Base-by-base conservation (phyloP, 2,329 filamentous ascomycete species). In the Ceratocystis smalleyi region DNA sequence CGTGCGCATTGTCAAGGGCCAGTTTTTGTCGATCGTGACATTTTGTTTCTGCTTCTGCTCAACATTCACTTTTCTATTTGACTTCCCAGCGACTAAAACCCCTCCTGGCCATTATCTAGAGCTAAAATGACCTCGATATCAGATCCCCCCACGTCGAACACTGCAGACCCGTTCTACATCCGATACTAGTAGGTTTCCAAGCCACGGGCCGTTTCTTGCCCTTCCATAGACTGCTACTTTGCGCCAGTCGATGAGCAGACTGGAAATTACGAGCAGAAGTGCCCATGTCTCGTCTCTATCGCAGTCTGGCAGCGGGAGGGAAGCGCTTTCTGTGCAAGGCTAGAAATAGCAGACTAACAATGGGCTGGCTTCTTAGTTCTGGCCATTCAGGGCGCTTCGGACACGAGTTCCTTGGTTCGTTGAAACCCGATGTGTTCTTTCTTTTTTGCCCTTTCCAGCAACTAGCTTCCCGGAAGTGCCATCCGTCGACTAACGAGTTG, bases 371-470 rank as follows among this genome's bases (percentile, higher is more conserved):
- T 32, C 66, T 70, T 73, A 97, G 92, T 80, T 97, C 94, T 70
- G 94, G 94, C 71, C 94, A 99, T 76, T 94, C 91, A 75, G 94
- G 94, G 72, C 88, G 92, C 69, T 96, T 97, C 75, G 94, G 94
- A 68, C 94, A 99, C 77, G 94, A 99, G 76, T 99, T 99, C 73
- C 80, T 99, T 71, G 94, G 92, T 96, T 74, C 69, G 77, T 71
- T 27, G 24, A 40, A 49, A 32, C 51, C 40, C 12, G 6, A 27
- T 27, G 4, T 27, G n/a, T 27, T 27, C 3, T 27, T 27, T 27
- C 24, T 27, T 27, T 3, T 2, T 22, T 22, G 3, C 30, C 7
- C 40, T 19, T 43, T 27, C 32, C 30, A 15, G 35, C 40, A 24
- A 17, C 8, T 15, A 32, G 8, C 15, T 7, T 43, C 4, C n/a